phyloP scores from a whole-genome alignment of 441 rosid genomes.

The Euphorbia corollata region DNA sequence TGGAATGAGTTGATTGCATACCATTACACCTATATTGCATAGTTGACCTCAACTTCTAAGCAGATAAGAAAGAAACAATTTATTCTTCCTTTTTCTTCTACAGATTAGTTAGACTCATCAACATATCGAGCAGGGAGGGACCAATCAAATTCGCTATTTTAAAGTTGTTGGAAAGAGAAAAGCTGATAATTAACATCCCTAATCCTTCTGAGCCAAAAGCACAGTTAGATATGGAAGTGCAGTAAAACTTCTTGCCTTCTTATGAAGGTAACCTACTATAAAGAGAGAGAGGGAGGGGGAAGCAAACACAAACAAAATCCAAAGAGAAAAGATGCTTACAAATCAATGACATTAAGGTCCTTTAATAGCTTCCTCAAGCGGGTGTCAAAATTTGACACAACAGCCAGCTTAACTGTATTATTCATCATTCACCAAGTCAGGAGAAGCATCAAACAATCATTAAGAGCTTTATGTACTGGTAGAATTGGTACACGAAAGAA shows the following conservation, averaged over 20 bases:
- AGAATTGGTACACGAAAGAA: constrained; percentile 16
- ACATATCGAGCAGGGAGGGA: neutral
- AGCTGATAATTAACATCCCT: neutral
- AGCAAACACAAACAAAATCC: neutral
- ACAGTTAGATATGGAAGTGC: neutral
- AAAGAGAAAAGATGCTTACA: constrained; percentile 39
- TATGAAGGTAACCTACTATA: neutral
- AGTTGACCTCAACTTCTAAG: neutral
- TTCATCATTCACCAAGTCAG: constrained; percentile 22
- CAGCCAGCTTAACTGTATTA: constrained; percentile 73
- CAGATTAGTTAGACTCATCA: constrained; percentile 1
- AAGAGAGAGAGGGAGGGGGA: neutral
- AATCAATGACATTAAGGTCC: constrained; percentile 63
- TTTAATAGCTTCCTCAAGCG: constrained; percentile 69
- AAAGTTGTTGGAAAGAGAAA: constrained; percentile 4
- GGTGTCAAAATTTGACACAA: constrained; percentile 75
- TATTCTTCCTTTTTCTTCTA: neutral
- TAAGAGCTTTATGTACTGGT: neutral
- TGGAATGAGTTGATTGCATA: no score
- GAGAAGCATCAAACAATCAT: constrained; percentile 16
- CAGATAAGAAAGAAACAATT: neutral
- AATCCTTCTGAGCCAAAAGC: neutral
- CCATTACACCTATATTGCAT: no score
- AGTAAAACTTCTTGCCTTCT: neutral
- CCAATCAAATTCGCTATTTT: neutral